Evolutionary conservation across 208 protist genomes (phyloP).

Genomic region (Acanthamoeba divionensis): DNA sequence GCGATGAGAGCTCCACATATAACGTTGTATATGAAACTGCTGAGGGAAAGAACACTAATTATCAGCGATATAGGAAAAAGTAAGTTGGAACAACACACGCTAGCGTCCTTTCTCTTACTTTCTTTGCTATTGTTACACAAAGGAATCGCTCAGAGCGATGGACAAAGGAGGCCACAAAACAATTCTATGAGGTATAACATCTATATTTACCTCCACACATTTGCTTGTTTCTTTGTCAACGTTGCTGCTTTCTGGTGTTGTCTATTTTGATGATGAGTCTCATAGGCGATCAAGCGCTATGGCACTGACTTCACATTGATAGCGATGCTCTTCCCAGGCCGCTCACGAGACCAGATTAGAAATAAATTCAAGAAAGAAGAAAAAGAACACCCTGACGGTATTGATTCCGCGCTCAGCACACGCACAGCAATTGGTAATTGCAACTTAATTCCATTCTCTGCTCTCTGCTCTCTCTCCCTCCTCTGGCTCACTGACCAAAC

Average conservation of each 20-base stretch:
- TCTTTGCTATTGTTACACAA: too few relatives aligned
- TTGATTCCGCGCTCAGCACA: neutral
- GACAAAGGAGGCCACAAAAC: slow-evolving; percentile 24
- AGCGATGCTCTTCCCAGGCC: slow-evolving; percentile 12
- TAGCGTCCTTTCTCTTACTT: too few relatives aligned
- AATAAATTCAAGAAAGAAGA: slow-evolving; percentile 66
- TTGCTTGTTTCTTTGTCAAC: neutral
- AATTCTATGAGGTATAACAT: slow-evolving; percentile 42
- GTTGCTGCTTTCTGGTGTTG: slow-evolving; percentile 12
- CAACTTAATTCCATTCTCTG: neutral
- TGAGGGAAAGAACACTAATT: slow-evolving; percentile 21
- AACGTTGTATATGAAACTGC: neutral
- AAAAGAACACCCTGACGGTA: neutral
- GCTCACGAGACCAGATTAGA: slow-evolving; percentile 37
- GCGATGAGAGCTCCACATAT: neutral
- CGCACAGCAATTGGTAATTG: slow-evolving; percentile 3
- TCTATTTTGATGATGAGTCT: neutral
- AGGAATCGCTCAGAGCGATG: neutral
- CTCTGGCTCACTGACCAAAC: too few relatives aligned
- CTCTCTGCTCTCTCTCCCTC: neutral
- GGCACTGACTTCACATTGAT: slow-evolving; percentile 58
- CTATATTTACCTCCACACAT: neutral
- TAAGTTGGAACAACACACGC: too few relatives aligned
- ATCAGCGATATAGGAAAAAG: slow-evolving; percentile 16
- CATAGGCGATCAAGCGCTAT: slow-evolving; percentile 31